Evolutionary conservation across 129 eudicot species (phyloP).

Genomic region (Ambrosia artemisiifolia): DNA sequence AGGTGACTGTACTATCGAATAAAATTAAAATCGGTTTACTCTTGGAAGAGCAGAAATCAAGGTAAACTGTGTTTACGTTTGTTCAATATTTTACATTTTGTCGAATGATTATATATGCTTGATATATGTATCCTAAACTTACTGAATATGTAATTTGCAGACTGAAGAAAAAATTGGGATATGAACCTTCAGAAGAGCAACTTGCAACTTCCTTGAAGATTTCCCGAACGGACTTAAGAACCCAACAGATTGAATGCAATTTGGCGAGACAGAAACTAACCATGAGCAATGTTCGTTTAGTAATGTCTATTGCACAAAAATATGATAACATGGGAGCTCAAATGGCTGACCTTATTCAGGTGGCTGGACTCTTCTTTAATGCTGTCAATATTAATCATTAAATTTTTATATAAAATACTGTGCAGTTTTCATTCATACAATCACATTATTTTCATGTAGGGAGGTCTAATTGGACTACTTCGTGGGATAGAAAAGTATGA

Average conservation of each 20-base stretch:
- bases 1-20: conserved; percentile 68
- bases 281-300: conserved; percentile 90
- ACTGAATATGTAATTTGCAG: conserved; percentile 33
- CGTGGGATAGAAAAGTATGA: conserved; percentile 96
- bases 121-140: conserved; percentile 2
- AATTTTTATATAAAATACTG: not conserved
- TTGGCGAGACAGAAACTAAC: conserved; percentile 94
- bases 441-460: conserved; percentile 42
- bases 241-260: conserved; percentile 63
- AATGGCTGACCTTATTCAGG: conserved; percentile 96
- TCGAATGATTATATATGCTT: not conserved
- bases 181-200: conserved; percentile 85
- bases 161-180: conserved; percentile 68
- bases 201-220: conserved; percentile 68
- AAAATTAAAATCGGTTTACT: conserved; percentile 58
- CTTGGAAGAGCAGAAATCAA: conserved; percentile 61
- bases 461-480: conserved; percentile 89
- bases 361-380: conserved; percentile 8
- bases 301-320: conserved; percentile 89
- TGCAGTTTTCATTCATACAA: not conserved
- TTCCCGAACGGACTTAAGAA: conserved; percentile 55
- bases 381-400: not conserved
- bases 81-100: not conserved
- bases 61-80: conserved; percentile 35
- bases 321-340: conserved; percentile 96